Base-by-base conservation (phyloP, 2,329 filamentous ascomycete species). In the Tolypocladium sp. region DNA sequence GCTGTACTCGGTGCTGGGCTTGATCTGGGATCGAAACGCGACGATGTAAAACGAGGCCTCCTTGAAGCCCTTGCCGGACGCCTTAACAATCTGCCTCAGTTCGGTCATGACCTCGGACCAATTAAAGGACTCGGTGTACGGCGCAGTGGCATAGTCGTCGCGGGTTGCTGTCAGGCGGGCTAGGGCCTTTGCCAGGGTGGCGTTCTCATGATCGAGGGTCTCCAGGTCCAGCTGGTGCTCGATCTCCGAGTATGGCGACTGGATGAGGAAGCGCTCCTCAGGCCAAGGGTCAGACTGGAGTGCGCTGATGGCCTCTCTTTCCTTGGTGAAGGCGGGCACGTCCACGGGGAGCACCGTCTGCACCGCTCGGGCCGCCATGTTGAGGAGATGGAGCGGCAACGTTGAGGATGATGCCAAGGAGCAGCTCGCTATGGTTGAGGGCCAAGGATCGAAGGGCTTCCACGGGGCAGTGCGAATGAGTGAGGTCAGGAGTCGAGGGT, bases 1-100 rank as follows among this genome's bases (percentile, higher is more conserved):
- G 13, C 82, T 82, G 60, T 85, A 84, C 62, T 91, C 84, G 1
- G 87, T 88, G 15, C 79, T 82, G 2, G 82, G 78, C 42, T 86
- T 85, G 59, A 96, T 83, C 63, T 80, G 82, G 7, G 89, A 93
- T 20, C 90, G 83, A 74, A 96, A 96, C 5, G 87, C 87, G 46
- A 96, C 91, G 59, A 94, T 86, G 74, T 93, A 96, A 76, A 93
- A 96, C 35, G 77, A 80, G 56, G 80, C 82, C 60, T 80, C 76
- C 58, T 77, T 81, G 85, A 89, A 93, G 2, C 59, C 61, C 7
- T 74, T 74, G 15, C 80, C 70, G 8, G 71, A 79, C 10, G 74
- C 70, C 3, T 66, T 65, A 13, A 78, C 74, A 3, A 92, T 76
- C 2, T 76, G 68, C 59, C 75, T 79, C 57, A 94, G 74, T 38